Evolutionary conservation across 1,284 basidiomycete species (phyloP).

Genomic region (Austroboletus olivaceoglutinosus): DNA sequence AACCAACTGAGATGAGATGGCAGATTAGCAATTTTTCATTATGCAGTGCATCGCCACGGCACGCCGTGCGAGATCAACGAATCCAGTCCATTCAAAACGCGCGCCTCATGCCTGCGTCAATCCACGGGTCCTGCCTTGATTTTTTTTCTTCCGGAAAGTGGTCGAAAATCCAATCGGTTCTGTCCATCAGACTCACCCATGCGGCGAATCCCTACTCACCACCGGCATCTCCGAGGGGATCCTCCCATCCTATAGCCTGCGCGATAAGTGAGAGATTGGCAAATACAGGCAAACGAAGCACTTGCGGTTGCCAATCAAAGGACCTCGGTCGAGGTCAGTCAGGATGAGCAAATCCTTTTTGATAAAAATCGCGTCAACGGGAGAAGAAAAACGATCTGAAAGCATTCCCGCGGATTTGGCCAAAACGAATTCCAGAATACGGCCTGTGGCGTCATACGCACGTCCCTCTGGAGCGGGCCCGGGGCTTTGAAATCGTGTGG

Average conservation of each 20-base stretch:
- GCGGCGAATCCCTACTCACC: conserved; percentile 7
- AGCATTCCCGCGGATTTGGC: conserved; percentile 28
- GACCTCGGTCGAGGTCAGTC: conserved; percentile 10
- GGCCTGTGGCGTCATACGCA: background rate
- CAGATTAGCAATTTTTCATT: conserved; percentile 30
- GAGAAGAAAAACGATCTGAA: conserved; percentile 9
- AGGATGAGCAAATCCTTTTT: background rate
- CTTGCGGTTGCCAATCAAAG: conserved; percentile 18
- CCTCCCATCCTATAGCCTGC: conserved; percentile 5
- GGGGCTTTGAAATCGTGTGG: background rate
- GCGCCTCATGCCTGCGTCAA: conserved; percentile 48
- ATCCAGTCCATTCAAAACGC: conserved; percentile 32
- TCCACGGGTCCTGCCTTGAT: conserved; percentile 35
- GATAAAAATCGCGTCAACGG: conserved; percentile 19
- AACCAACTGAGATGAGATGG: conserved; percentile 29
- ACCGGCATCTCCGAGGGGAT: too few relatives aligned
- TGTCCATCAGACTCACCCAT: conserved; percentile 11
- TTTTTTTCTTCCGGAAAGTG: conserved; percentile 24
- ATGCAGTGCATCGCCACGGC: conserved; percentile 42
- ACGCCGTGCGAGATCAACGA: conserved; percentile 48
- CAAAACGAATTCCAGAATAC: background rate
- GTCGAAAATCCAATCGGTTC: background rate
- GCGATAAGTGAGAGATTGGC: background rate
- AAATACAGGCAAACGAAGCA: conserved; percentile 9
- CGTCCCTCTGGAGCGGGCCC: conserved; percentile 3